phyloP scores from a whole-genome alignment of 163 green algal species.

The Coccomyxa subellipsoidea region DNA sequence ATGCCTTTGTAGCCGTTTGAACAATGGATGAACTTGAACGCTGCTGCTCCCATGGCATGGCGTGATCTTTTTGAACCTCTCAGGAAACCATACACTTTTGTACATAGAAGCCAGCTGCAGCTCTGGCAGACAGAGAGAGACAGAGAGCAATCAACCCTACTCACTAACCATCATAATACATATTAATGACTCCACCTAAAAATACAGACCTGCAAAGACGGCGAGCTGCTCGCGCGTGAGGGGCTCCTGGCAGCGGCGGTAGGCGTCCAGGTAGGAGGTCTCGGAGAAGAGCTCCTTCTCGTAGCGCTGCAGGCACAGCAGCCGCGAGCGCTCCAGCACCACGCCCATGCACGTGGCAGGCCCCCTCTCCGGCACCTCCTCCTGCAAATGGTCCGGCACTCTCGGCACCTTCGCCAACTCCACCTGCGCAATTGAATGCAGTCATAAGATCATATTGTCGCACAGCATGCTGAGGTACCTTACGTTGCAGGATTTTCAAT shows the following conservation, averaged over 20 bases:
- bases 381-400: constrained; percentile 6
- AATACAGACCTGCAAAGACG: constrained; percentile 60
- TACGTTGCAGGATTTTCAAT: neutral
- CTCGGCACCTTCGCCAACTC: constrained; percentile 21
- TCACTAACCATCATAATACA: too few relatives aligned
- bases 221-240: constrained; percentile 52
- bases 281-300: constrained; percentile 65
- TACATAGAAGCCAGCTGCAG: too few relatives aligned
- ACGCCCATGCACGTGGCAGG: constrained; percentile 24
- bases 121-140: too few relatives aligned
- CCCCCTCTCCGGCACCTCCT: constrained; percentile 12
- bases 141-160: too few relatives aligned
- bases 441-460: neutral
- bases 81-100: too few relatives aligned
- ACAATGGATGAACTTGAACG: too few relatives aligned
- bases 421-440: constrained; percentile 6
- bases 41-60: too few relatives aligned
- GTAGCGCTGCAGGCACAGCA: constrained; percentile 76
- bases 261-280: constrained; percentile 43
- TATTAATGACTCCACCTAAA: neutral
- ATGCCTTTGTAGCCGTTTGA: too few relatives aligned
- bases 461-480: too few relatives aligned
- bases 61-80: too few relatives aligned
- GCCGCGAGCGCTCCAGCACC: constrained; percentile 65
- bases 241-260: constrained; percentile 24